Evolutionary conservation across 1,139 yeast species (phyloP).

Genomic region (Candida mesenterica): DNA sequence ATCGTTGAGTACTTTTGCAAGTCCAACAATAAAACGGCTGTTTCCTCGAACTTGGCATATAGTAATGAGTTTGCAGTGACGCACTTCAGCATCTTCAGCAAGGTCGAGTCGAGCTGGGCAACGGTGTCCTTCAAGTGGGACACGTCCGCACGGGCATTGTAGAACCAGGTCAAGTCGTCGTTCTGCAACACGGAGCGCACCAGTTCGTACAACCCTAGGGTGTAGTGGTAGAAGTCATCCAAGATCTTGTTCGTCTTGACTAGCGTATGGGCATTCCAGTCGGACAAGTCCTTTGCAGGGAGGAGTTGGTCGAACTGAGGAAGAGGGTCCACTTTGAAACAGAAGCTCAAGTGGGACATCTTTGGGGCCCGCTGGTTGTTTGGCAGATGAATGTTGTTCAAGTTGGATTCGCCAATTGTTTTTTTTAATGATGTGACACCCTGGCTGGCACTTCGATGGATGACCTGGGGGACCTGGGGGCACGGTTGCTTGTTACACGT

Average conservation of each 20-base stretch:
- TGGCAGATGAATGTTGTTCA: too few species aligned
- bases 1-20: slow-evolving; percentile 37
- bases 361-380: background rate
- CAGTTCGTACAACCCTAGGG: slow-evolving; percentile 18
- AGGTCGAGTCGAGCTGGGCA: slow-evolving; percentile 30
- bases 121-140: slow-evolving; percentile 49
- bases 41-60: slow-evolving; percentile 31
- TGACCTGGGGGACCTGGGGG: too few species aligned
- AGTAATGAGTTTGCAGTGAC: slow-evolving; percentile 17
- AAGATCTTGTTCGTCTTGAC: slow-evolving; percentile 29
- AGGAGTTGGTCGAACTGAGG: slow-evolving; percentile 9
- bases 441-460: too few species aligned
- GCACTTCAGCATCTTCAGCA: background rate
- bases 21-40: slow-evolving; percentile 40
- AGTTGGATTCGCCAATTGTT: too few species aligned
- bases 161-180: slow-evolving; percentile 10
- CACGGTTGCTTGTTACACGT: too few species aligned
- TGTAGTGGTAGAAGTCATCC: slow-evolving; percentile 31
- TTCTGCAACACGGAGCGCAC: slow-evolving; percentile 7
- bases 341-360: background rate
- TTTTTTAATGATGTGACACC: too few species aligned
- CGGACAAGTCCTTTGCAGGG: slow-evolving; percentile 2
- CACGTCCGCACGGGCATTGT: slow-evolving; percentile 15
- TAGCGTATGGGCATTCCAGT: slow-evolving; percentile 12
- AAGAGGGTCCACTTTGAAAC: slow-evolving; percentile 4